phyloP scores from a whole-genome alignment of 2,329 filamentous ascomycete species.

The Aspergillus piperis region DNA sequence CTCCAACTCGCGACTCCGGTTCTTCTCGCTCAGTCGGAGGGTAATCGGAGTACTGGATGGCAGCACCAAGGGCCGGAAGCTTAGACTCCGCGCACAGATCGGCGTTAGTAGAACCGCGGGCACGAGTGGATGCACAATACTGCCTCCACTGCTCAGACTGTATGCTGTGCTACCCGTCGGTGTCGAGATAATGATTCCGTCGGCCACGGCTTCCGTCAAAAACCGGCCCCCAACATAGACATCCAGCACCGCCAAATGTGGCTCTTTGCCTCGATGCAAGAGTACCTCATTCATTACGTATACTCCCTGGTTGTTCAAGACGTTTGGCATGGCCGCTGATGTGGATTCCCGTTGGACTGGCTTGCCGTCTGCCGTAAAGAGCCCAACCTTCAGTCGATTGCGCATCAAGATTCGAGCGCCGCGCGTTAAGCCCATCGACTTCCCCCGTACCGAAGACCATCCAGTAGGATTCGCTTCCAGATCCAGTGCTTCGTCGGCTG shows the following conservation, averaged over 20 bases:
- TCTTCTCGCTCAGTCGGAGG: constrained; percentile 77
- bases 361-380: constrained; percentile 69
- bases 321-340: constrained; percentile 28
- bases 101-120: constrained; percentile 86
- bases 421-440: constrained; percentile 74
- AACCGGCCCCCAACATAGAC: constrained; percentile 87
- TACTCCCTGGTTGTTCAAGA: constrained; percentile 46
- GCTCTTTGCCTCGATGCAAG: constrained; percentile 84
- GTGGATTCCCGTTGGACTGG: constrained; percentile 54
- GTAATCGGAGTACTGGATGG: constrained; percentile 83
- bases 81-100: constrained; percentile 88
- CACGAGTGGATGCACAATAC: constrained; percentile 91
- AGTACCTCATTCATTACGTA: constrained; percentile 94
- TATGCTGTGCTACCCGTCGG: constrained; percentile 96
- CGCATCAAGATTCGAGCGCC: constrained; percentile 81
- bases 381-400: constrained; percentile 80
- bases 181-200: constrained; percentile 91
- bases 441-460: constrained; percentile 76
- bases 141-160: constrained; percentile 86
- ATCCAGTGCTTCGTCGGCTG: constrained; percentile 24
- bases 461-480: constrained; percentile 46
- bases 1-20: constrained; percentile 73
- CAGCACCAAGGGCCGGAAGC: constrained; percentile 86
- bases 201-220: constrained; percentile 89
- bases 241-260: constrained; percentile 88